phyloP scores from a whole-genome alignment of 345 rosid genomes.

The Nasturtium officinale region DNA sequence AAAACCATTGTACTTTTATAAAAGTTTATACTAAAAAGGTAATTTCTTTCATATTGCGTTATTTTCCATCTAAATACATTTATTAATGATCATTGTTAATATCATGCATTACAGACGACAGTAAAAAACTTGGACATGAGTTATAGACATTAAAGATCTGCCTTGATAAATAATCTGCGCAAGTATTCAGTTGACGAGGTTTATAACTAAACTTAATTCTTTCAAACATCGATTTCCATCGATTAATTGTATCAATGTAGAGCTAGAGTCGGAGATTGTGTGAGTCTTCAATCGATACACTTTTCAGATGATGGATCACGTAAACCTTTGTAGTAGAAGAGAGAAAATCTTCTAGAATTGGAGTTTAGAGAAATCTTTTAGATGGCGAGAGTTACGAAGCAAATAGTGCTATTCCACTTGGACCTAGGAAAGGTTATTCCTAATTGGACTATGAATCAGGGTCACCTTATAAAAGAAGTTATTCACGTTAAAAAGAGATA shows the following conservation, averaged over 20 bases:
- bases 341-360: background rate
- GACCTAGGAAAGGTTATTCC: background rate
- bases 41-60: no score
- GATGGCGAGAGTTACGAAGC: background rate
- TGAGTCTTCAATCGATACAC: background rate
- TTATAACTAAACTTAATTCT: no score
- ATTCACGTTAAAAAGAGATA: conserved; percentile 2
- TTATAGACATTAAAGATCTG: no score
- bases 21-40: background rate
- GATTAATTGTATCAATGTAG: no score
- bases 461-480: background rate
- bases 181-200: no score
- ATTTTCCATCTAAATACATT: no score
- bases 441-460: background rate
- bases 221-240: no score
- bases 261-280: no score
- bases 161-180: no score
- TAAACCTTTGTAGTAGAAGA: background rate
- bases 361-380: background rate
- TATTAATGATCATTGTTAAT: no score
- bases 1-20: background rate
- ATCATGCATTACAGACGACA: no score
- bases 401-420: background rate
- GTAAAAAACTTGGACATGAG: no score
- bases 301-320: background rate